Percentiles rank a stretch among this genome's conserved stretches.
These are phyloP conservation scores for Artemisia annua DNA, from an alignment of 129 eudicot genomes.

Conservation along the genomic window DNA sequence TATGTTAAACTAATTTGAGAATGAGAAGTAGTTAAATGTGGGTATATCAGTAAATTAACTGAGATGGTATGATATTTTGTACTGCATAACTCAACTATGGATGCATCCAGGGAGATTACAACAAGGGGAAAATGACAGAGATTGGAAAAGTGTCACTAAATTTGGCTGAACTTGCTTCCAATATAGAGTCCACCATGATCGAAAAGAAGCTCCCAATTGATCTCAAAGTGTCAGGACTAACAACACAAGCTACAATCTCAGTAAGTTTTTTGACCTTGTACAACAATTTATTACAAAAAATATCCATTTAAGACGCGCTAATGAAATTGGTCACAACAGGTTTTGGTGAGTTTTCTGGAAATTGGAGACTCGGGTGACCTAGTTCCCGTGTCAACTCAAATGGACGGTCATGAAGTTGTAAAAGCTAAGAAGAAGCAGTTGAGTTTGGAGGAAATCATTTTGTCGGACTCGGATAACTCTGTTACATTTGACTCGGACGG, in stretches of 20 bases:
- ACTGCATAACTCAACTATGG: neutral
- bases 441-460: slow-evolving; percentile 39
- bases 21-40: no score
- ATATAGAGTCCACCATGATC: slow-evolving; percentile 32
- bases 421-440: slow-evolving; percentile 25
- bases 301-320: neutral
- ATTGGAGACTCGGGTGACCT: slow-evolving; percentile 31
- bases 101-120: slow-evolving; percentile 44
- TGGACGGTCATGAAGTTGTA: neutral
- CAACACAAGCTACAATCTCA: slow-evolving; percentile 46
- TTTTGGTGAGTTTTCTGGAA: slow-evolving; percentile 53
- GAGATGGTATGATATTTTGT: neutral
- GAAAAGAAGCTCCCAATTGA: slow-evolving; percentile 44
- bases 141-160: slow-evolving; percentile 53
- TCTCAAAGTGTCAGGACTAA: slow-evolving; percentile 46
- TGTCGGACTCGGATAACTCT: slow-evolving; percentile 35
- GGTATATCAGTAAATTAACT: no score
- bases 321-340: slow-evolving; percentile 20
- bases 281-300: neutral
- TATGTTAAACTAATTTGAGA: no score
- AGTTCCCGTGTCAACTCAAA: slow-evolving; percentile 13
- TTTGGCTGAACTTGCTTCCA: slow-evolving; percentile 50
- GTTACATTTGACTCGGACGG: slow-evolving; percentile 31
- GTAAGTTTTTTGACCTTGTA: slow-evolving; percentile 20
- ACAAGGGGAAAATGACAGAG: slow-evolving; percentile 45